Percentiles rank a stretch among this genome's conserved stretches.
Conservation (phyloP, 2,329 filamentous ascomycete genomes). For the Pseudopithomyces maydicus region DNA sequence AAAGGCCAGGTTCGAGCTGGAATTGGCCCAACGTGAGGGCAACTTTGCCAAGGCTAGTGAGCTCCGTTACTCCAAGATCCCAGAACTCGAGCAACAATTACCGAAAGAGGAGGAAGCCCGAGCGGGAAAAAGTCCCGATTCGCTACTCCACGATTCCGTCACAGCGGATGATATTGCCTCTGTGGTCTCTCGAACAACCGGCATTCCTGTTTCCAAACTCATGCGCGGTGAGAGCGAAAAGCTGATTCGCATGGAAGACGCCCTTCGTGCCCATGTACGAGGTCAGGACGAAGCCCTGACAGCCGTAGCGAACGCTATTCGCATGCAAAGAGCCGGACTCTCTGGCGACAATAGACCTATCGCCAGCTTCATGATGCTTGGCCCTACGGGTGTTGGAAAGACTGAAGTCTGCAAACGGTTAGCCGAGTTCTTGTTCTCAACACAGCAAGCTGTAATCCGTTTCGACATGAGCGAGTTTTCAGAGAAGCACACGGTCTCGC, state of each 20-base stretch:
- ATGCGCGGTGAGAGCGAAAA: slow-evolving; percentile 95
- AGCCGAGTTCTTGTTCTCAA: slow-evolving; percentile 90
- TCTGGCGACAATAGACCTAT: slow-evolving; percentile 90
- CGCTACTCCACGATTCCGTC: slow-evolving; percentile 90
- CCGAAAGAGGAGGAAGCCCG: slow-evolving; percentile 68
- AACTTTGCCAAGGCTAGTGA: slow-evolving; percentile 92
- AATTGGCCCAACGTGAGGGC: slow-evolving; percentile 83
- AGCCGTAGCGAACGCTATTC: slow-evolving; percentile 89
- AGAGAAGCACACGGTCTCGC: slow-evolving; percentile 93
- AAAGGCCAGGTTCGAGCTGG: slow-evolving; percentile 80
- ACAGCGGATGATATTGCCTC: slow-evolving; percentile 91
- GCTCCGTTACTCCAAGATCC: slow-evolving; percentile 86
- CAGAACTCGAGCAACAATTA: slow-evolving; percentile 76
- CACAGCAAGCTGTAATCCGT: slow-evolving; percentile 84
- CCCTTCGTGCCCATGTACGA: slow-evolving; percentile 78
- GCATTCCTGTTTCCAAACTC: slow-evolving; percentile 89
- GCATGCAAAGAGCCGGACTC: slow-evolving; percentile 89
- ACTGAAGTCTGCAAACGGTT: slow-evolving; percentile 97
- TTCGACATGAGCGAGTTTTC: slow-evolving; percentile 99
- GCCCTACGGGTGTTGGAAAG: slow-evolving; percentile 95
- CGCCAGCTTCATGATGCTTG: slow-evolving; percentile 96
- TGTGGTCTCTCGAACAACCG: slow-evolving; percentile 88
- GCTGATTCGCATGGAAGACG: slow-evolving; percentile 93
- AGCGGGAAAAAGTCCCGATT: slow-evolving; percentile 48
- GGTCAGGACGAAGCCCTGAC: slow-evolving; percentile 94